Evolutionary conservation across 805 yeast genomes (phyloP).

Genomic region (Candida coquimbonensis): DNA sequence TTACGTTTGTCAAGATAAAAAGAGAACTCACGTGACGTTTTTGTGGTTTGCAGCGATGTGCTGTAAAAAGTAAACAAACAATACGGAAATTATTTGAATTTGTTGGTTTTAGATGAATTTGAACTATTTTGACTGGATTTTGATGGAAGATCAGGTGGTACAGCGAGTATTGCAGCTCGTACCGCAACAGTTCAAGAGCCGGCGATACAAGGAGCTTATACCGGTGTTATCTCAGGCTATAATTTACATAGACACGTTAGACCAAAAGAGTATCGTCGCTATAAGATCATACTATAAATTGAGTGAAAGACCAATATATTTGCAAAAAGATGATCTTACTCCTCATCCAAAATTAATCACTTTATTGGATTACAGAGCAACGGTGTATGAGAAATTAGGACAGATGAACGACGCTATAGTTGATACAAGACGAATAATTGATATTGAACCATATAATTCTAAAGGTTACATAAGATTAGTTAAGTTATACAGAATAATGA

Average conservation of each 20-base stretch:
- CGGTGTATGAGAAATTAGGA: slow-evolving; percentile 14
- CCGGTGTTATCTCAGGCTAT: slow-evolving; percentile 14
- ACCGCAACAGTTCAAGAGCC: slow-evolving; percentile 10
- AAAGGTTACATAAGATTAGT: slow-evolving; percentile 19
- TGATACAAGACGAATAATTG: slow-evolving; percentile 14
- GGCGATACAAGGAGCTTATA: slow-evolving; percentile 12
- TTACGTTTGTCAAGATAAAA: too few species aligned
- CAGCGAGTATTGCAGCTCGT: slow-evolving; percentile 11
- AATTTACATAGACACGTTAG: slow-evolving; percentile 13
- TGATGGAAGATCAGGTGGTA: neutral
- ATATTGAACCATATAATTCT: slow-evolving; percentile 20
- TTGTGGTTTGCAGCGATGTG: too few species aligned
- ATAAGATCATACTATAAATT: slow-evolving; percentile 12
- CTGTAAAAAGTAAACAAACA: too few species aligned
- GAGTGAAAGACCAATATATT: slow-evolving; percentile 13
- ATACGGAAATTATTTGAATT: too few species aligned
- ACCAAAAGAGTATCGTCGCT: slow-evolving; percentile 6
- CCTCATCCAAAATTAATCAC: slow-evolving; percentile 20
- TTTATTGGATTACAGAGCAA: slow-evolving; percentile 20
- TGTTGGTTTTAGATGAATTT: too few species aligned
- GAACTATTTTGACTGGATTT: neutral
- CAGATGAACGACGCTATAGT: slow-evolving; percentile 10
- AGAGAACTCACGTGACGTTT: too few species aligned
- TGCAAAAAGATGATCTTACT: slow-evolving; percentile 1
- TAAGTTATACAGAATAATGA: slow-evolving; percentile 8